These are phyloP conservation scores for Ajuga reptans DNA, from an alignment of 305 asterid genomes.

Conservation along the genomic window DNA sequence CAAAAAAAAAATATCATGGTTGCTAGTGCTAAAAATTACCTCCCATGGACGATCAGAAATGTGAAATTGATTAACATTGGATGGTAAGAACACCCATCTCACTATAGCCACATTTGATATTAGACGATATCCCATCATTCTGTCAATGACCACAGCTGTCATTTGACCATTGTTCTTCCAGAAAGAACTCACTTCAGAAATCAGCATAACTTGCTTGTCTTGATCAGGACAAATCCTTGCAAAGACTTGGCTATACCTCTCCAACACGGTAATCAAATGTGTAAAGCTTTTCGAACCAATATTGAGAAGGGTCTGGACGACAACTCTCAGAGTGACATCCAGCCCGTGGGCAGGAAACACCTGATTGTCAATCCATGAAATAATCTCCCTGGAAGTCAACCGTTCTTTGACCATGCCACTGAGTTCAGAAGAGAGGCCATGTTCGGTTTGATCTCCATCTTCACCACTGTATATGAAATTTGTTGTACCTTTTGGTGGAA, in stretches of 20 bases:
- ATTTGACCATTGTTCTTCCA: slow-evolving; percentile 87
- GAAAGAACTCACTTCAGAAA: slow-evolving; percentile 73
- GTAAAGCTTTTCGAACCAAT: slow-evolving; percentile 96
- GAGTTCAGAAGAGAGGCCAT: slow-evolving; percentile 66
- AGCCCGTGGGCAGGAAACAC: slow-evolving; percentile 69
- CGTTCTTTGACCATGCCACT: slow-evolving; percentile 81
- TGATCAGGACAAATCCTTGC: slow-evolving; percentile 72
- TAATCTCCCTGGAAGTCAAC: slow-evolving; percentile 51
- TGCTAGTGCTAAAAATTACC: slow-evolving; percentile 36
- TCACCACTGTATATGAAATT: slow-evolving; percentile 63
- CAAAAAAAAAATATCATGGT: not conserved
- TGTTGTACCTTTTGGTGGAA: slow-evolving; percentile 79
- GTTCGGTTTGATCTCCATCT: slow-evolving; percentile 65
- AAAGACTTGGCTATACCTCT: slow-evolving; percentile 90
- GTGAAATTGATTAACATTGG: slow-evolving; percentile 67
- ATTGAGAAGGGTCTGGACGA: slow-evolving; percentile 79
- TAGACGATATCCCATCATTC: slow-evolving; percentile 99
- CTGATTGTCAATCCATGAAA: slow-evolving; percentile 74
- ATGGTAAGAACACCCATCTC: slow-evolving; percentile 82
- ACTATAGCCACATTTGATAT: slow-evolving; percentile 84
- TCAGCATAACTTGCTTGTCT: slow-evolving; percentile 77
- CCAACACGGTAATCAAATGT: slow-evolving; percentile 90
- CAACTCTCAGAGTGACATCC: slow-evolving; percentile 66
- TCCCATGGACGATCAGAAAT: slow-evolving; percentile 92
- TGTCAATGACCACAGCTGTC: slow-evolving; percentile 85